These are phyloP conservation scores for Santalum album DNA, from an alignment of 164 flowering plant species.

Conservation along the genomic window DNA sequence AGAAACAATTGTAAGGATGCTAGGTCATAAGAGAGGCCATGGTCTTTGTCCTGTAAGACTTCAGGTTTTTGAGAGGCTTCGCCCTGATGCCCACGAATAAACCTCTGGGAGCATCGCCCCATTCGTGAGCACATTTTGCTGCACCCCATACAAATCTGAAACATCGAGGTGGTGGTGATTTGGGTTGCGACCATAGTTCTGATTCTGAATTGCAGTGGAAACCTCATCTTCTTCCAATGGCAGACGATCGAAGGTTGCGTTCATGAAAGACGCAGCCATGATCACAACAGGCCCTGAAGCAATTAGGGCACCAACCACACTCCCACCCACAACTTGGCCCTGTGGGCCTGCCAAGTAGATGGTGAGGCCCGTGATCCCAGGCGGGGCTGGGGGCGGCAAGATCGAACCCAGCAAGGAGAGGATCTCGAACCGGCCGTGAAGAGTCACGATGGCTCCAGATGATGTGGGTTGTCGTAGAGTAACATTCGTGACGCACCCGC, in stretches of 20 bases:
- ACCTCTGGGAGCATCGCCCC: constrained; percentile 38
- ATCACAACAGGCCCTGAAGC: constrained; percentile 85
- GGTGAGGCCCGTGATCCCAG: constrained; percentile 68
- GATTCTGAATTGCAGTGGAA: constrained; percentile 25
- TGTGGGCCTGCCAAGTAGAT: constrained; percentile 71
- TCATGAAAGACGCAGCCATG: constrained; percentile 86
- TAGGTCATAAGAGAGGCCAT: background rate
- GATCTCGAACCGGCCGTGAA: constrained; percentile 83
- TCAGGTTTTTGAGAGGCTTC: constrained; percentile 31
- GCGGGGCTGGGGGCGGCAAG: constrained; percentile 75
- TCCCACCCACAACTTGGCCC: constrained; percentile 81
- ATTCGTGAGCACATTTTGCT: constrained; percentile 48
- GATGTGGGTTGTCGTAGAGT: constrained; percentile 62
- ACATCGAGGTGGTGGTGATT: constrained; percentile 31
- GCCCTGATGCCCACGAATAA: constrained; percentile 27
- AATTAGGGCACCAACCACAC: constrained; percentile 74
- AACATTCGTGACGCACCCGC: constrained; percentile 73
- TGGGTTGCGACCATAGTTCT: constrained; percentile 21
- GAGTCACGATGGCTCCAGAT: constrained; percentile 60
- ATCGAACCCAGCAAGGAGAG: constrained; percentile 70
- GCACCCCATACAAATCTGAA: constrained; percentile 42
- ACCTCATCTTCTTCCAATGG: constrained; percentile 55
- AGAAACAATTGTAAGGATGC: background rate
- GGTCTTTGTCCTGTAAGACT: background rate
- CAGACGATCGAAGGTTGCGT: constrained; percentile 72